Evolutionary conservation across 768 basidiomycete species (phyloP).

Genomic region (Cystofilobasidium capitatum): DNA sequence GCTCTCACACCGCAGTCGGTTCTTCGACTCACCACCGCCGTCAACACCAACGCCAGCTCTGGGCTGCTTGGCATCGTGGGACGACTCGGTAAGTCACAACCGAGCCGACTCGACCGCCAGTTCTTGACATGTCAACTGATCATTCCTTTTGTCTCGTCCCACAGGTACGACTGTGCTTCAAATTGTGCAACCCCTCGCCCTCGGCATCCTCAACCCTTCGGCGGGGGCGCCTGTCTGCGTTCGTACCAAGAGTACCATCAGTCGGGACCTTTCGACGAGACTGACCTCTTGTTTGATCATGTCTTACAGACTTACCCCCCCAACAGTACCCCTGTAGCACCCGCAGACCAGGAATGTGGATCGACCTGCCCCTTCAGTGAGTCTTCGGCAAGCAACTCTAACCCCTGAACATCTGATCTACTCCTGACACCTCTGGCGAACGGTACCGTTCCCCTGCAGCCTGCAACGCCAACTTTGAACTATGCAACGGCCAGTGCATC

Average conservation of each 20-base stretch:
- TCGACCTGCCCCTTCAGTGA: not conserved
- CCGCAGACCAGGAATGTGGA: not conserved
- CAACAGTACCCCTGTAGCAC: not conserved
- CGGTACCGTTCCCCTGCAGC: not conserved
- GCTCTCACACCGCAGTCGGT: not conserved
- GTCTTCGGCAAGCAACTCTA: too few relatives aligned
- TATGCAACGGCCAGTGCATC: conserved; percentile 26
- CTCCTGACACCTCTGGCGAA: too few relatives aligned
- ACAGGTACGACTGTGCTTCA: not conserved
- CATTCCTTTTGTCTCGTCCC: not conserved
- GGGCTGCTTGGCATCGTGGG: not conserved
- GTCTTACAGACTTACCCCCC: not conserved
- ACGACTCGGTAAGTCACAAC: not conserved
- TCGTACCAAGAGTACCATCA: too few relatives aligned
- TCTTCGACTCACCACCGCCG: not conserved
- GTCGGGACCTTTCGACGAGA: too few relatives aligned
- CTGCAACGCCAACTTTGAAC: not conserved
- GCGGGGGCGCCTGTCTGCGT: not conserved
- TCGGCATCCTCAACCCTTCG: not conserved
- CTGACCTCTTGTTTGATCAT: too few relatives aligned
- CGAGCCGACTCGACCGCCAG: too few relatives aligned
- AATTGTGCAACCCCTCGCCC: not conserved
- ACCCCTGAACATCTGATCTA: too few relatives aligned
- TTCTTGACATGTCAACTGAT: not conserved
- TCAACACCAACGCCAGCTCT: not conserved